Evolutionary conservation across 2,329 filamentous ascomycete species (phyloP), one percentile per base, ranked within the genome.

Genomic region (Colletotrichum echinochloae): DNA sequence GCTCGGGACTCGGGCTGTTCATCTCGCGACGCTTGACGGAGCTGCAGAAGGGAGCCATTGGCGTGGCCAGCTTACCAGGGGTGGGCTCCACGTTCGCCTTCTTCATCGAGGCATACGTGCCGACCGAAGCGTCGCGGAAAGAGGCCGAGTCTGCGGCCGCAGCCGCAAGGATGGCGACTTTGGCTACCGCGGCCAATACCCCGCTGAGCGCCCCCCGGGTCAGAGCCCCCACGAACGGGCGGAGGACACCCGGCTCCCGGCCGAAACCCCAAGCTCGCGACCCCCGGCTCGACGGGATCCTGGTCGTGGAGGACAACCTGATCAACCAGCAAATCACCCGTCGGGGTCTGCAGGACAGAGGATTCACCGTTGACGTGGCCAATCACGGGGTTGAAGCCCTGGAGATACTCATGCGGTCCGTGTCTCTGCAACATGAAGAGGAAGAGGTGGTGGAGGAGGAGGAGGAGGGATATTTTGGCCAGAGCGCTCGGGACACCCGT

Each of bases 1-100:
- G 93, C 0, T 93, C 90, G 0, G 93, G 93, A 0, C 85, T 96
- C 1, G 93, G 93, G 0, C 83, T 95, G 0, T 95, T 94, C 78
- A 95, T 95, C 73, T 93, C 90, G 46, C 87, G 92, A 30, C 89
- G 93, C 65, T 84, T 96, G n/a, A 93, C 92, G 0, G 93, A 95
- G 77, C 83, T 95, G 14, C 92, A 95, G 77, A 92, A 92, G 26
- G 93, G 93, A 5, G 90, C 93, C 71, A 94, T 96, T 56, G 93
- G 92, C 2, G 91, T 95, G 7, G 84, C 87, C 1, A 92, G 90
- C n/a, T 83, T 89, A 72, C 84, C 88, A 2, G 91, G 91, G 1
- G 86, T 89, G n/a, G 92, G 92, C 1, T 92, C 90, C 72, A 93
- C 89, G 0, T 94, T 94, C 79, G 90, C 89, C 0, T 94, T 95